A percentile compares a stretch with the other conserved stretches of the same genome.
phyloP scores from a whole-genome alignment of 805 yeast genomes.

The Spathaspora gorwiae region DNA sequence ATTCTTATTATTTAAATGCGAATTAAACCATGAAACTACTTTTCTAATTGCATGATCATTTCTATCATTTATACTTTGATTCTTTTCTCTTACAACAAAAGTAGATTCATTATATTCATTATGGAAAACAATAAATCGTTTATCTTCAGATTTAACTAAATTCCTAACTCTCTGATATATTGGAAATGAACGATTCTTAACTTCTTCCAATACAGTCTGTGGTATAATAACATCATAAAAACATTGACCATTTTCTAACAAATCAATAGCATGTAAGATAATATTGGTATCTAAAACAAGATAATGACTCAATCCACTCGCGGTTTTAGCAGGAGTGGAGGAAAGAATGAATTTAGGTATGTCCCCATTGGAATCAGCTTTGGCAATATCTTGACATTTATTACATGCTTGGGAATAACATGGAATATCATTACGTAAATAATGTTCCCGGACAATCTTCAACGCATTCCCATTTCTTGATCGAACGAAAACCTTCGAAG shows the following conservation, averaged over 20 bases:
- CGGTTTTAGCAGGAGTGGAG: constrained; percentile 49
- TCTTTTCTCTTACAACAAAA: constrained; percentile 52
- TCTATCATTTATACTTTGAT: constrained; percentile 80
- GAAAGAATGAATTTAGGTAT: constrained; percentile 65
- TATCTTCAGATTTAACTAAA: constrained; percentile 67
- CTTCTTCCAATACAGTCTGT: constrained; percentile 92
- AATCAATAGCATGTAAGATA: constrained; percentile 81
- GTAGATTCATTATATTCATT: constrained; percentile 83
- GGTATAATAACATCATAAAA: constrained; percentile 92
- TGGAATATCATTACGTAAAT: constrained; percentile 86
- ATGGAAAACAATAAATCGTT: constrained; percentile 86
- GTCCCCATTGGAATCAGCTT: constrained; percentile 64
- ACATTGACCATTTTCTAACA: constrained; percentile 70
- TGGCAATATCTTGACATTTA: constrained; percentile 50
- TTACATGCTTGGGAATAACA: constrained; percentile 74
- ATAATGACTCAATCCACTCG: constrained; percentile 66
- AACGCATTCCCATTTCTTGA: constrained; percentile 87
- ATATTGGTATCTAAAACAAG: constrained; percentile 84
- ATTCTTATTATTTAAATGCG: constrained; percentile 48
- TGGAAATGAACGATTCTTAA: constrained; percentile 80
- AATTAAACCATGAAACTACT: constrained; percentile 65
- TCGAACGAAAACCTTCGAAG: constrained; percentile 87
- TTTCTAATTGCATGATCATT: constrained; percentile 87
- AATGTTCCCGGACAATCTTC: constrained; percentile 91
- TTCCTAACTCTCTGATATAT: constrained; percentile 80